Base-by-base conservation (phyloP, 192 early-diverging fungal species). In the Mortierella antarctica region DNA sequence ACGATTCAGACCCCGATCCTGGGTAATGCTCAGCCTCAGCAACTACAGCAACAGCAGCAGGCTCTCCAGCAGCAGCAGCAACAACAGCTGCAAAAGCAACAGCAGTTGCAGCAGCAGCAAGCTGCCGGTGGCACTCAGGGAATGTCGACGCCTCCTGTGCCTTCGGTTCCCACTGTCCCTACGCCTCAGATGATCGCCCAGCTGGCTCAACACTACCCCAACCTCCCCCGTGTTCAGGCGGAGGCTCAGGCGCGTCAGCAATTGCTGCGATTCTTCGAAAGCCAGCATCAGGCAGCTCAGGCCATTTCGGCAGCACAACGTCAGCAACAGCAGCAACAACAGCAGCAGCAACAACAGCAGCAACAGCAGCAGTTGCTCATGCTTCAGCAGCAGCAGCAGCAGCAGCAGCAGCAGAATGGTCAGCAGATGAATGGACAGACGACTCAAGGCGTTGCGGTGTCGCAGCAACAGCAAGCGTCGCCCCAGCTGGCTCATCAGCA, bases 231-330 rank as follows among this genome's bases (percentile, higher is more conserved):
- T 14, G 45, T 11, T 18, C 77, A 80, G 31, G 77, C 77, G 5
- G 77, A 80, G 54, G 65, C 70, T 1, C 68, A 86, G 73, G 67
- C 72, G 57, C 52, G 82, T 42, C 50, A 84, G 71, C 67, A 77
- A 55, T 20, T 88, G 58, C 41, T 74, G 66, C 49, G 84, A 71
- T 70, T 83, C 82, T 61, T 85, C 73, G 59, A 78, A 68, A 52
- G 71, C 49, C 52, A 82, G 73, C 76, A 84, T 65, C 62, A 83
- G 51, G 65, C 65, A 39, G 57, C 51, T 8, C 67, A 65, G 10
- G 68, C 45, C 1, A 46, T 66, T 7, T 41, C 46, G 50, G 48
- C 47, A 13, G 71, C 49, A 10, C 81, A 61, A 20, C 56, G 44
- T 5, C 70, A 72, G 31, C 67, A 67, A 39, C 69, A 62, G 52